A percentile compares a stretch with the other conserved stretches of the same genome.
These are phyloP conservation scores for Cyberlindnera japonica DNA, from an alignment of 805 yeast genomes.

Conservation along the genomic window DNA sequence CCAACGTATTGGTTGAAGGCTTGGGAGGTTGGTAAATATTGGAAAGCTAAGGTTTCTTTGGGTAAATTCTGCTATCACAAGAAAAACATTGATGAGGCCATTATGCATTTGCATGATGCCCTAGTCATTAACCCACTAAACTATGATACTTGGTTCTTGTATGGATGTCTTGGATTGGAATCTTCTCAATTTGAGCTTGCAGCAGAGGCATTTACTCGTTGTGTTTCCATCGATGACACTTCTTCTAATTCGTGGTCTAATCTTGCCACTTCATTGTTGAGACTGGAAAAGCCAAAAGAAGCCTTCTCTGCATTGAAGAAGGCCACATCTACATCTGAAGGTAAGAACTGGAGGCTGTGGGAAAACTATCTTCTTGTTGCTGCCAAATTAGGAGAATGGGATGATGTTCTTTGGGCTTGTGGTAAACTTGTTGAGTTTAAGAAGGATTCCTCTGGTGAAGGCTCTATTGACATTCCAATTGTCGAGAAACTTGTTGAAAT, in stretches of 20 bases:
- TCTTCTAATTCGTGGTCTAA: conserved; percentile 89
- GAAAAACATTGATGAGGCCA: conserved; percentile 50
- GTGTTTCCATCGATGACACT: conserved; percentile 79
- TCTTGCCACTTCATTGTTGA: conserved; percentile 73
- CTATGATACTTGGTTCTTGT: conserved; percentile 84
- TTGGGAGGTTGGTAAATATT: conserved; percentile 81
- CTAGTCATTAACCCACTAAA: conserved; percentile 68
- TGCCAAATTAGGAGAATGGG: conserved; percentile 80
- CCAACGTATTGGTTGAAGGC: conserved; percentile 77
- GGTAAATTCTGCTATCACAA: conserved; percentile 57
- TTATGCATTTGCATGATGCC: conserved; percentile 71
- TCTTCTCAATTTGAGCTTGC: conserved; percentile 67
- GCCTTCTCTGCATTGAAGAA: conserved; percentile 82
- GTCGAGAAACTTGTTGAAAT: conserved; percentile 70
- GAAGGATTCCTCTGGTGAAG: conserved; percentile 55
- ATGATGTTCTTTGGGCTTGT: conserved; percentile 77
- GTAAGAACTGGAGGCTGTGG: conserved; percentile 85
- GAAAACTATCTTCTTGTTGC: conserved; percentile 84
- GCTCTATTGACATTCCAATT: conserved; percentile 68
- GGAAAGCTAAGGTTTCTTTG: conserved; percentile 81
- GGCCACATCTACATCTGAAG: conserved; percentile 69
- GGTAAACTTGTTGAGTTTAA: conserved; percentile 56
- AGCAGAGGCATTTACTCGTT: conserved; percentile 87
- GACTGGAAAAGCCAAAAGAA: conserved; percentile 60
- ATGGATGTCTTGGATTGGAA: conserved; percentile 88